Percentiles rank a stretch among this genome's conserved stretches.
These are phyloP conservation scores for Haplographium delicatum DNA, from an alignment of 495 filamentous ascomycete species.

Conservation along the genomic window DNA sequence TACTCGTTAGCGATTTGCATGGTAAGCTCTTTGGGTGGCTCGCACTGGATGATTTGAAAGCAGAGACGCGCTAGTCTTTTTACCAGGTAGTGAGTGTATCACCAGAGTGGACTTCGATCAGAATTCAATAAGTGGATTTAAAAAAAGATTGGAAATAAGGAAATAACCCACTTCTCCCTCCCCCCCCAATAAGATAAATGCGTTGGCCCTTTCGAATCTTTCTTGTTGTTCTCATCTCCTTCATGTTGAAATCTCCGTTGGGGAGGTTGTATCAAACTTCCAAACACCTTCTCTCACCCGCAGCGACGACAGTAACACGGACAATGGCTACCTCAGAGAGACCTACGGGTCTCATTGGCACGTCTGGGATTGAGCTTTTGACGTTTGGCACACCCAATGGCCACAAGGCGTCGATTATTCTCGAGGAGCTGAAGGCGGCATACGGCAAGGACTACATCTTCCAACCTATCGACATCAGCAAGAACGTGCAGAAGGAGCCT, in stretches of 20 bases:
- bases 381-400: slow-evolving; percentile 47
- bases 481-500: slow-evolving; percentile 73
- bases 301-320: slow-evolving; percentile 1
- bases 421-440: slow-evolving; percentile 67
- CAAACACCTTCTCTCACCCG: slow-evolving; percentile 10
- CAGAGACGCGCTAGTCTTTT: no score
- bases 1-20: no score
- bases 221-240: background rate
- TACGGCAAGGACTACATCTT: slow-evolving; percentile 54
- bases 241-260: slow-evolving; percentile 18
- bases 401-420: slow-evolving; percentile 64
- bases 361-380: slow-evolving; percentile 51
- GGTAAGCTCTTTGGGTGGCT: no score
- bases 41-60: no score
- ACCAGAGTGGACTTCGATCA: no score
- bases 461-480: slow-evolving; percentile 61
- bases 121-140: no score
- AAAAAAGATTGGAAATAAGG: no score
- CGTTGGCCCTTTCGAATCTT: slow-evolving; percentile 3
- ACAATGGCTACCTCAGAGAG: slow-evolving; percentile 26
- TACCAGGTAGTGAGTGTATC: no score
- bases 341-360: slow-evolving; percentile 48
- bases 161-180: background rate
- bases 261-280: slow-evolving; percentile 19
- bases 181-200: slow-evolving; percentile 6